Conservation (phyloP, 805 yeast genomes). For the Metschnikowia hibisci region DNA sequence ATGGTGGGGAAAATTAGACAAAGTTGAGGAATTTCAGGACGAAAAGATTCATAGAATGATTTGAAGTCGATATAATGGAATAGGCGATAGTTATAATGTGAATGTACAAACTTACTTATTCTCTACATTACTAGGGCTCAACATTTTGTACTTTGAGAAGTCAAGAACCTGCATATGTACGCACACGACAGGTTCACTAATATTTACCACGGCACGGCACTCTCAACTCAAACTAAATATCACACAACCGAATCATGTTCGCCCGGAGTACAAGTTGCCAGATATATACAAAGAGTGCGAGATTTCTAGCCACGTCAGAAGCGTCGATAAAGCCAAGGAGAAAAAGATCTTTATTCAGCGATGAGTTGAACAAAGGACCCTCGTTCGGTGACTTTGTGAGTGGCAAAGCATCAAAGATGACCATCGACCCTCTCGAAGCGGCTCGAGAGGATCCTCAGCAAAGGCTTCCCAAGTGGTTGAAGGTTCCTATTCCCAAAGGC, state of each 20-base stretch:
- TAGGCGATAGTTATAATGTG: not conserved
- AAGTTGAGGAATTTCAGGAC: conserved; percentile 48
- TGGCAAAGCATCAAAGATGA: conserved; percentile 69
- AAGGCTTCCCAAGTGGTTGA: conserved; percentile 88
- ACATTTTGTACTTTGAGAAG: not conserved
- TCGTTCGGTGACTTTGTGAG: conserved; percentile 86
- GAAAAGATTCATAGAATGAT: conserved; percentile 49
- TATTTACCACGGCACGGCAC: not conserved
- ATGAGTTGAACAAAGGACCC: conserved; percentile 77
- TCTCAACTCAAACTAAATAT: not conserved
- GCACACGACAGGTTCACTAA: not conserved
- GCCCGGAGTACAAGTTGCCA: not conserved
- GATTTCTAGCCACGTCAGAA: conserved; percentile 15
- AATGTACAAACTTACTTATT: no score
- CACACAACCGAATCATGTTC: not conserved
- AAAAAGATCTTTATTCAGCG: conserved; percentile 59
- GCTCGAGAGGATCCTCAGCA: conserved; percentile 66
- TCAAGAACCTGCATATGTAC: not conserved
- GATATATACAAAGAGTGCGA: not conserved
- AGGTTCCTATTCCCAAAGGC: conserved; percentile 97
- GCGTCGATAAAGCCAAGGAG: conserved; percentile 32
- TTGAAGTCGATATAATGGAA: conserved; percentile 14
- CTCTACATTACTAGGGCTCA: no score
- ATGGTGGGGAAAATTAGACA: conserved; percentile 86
- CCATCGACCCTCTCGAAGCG: conserved; percentile 71